Base-by-base conservation (phyloP, 1,284 basidiomycete genomes). In the Meira miltonrushii region DNA sequence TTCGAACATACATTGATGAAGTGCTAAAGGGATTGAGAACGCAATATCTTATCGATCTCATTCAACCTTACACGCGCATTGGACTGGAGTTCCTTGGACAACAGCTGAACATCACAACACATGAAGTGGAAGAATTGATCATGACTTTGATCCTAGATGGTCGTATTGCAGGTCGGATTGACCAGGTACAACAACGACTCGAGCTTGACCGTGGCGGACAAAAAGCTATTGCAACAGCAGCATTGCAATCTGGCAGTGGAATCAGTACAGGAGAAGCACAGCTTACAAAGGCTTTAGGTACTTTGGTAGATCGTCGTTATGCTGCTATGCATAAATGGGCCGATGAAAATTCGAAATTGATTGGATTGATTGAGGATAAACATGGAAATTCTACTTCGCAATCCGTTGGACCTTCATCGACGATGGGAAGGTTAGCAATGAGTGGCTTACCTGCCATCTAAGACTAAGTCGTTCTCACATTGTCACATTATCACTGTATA, bases 1-100 rank as follows among this genome's bases (percentile, higher is more conserved):
- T 98, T 77, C 85, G 87, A 43, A 84, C 84, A 19, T 95, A 97
- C 80, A 95, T 98, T 59, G 91, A 92, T 64, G 95, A 98, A 77
- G 86, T 98, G 11, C 83, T 98, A 53, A 87, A 88, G 46, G 93
- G 90, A 71, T 81, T 98, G 54, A 85, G 94, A 4, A 97, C 93
- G 0, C 92, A 94, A 73, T 98, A 96, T 79, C 85, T 98, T 62
- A 92, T 97, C 67, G 94, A 97, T 78, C 85, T 96, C 63, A 93
- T 98, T 82, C 93, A 92, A 79, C 92, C 93, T 1, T 98, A 98
- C 80, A 93, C 90, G 1, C 84, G 92, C 39, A 84, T 98, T 49
- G 92, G 96, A 78, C 83, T 97, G 44, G 84, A 86, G 12, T 95
- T 92, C 83, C 83, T 97, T 12, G 91, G 90, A 39, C 89, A 89